These are phyloP conservation scores for Lichtheimia ornata DNA, from an alignment of 371 early-diverging fungal genomes.

Conservation along the genomic window DNA sequence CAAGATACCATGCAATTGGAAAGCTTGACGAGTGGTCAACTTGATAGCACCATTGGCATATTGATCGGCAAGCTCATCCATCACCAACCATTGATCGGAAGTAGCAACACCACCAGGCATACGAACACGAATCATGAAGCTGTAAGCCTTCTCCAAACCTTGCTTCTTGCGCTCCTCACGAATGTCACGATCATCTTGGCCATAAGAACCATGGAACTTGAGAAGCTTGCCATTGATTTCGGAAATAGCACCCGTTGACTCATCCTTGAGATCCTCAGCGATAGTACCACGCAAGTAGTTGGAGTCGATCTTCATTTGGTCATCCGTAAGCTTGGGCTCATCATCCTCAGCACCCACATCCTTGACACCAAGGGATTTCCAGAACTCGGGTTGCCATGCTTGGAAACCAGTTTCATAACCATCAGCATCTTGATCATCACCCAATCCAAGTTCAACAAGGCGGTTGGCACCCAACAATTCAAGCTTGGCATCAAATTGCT, in stretches of 20 bases:
- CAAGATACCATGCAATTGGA: conserved; percentile 94
- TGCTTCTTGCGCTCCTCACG: conserved; percentile 83
- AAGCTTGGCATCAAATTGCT: conserved; percentile 81
- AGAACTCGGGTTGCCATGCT: conserved; percentile 79
- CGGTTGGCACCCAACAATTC: conserved; percentile 73
- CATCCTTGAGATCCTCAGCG: conserved; percentile 78
- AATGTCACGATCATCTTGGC: conserved; percentile 94
- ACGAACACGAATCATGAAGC: conserved; percentile 95
- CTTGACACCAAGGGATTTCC: conserved; percentile 78
- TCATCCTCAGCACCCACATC: conserved; percentile 68
- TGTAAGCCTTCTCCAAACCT: conserved; percentile 88
- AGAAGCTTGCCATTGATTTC: conserved; percentile 90
- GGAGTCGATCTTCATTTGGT: conserved; percentile 87
- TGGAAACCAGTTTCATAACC: conserved; percentile 83
- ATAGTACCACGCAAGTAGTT: conserved; percentile 93
- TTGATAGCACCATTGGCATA: conserved; percentile 88
- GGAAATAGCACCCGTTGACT: conserved; percentile 81
- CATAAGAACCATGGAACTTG: conserved; percentile 96
- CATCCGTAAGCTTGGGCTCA: conserved; percentile 75
- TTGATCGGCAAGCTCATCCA: conserved; percentile 83
- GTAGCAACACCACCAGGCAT: conserved; percentile 90
- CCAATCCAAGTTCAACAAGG: conserved; percentile 70
- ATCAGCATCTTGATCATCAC: conserved; percentile 93
- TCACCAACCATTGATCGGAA: conserved; percentile 87
- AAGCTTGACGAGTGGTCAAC: conserved; percentile 93